phyloP scores from a whole-genome alignment of 2,329 filamentous ascomycete species.

The Xylariaceae sp. region DNA sequence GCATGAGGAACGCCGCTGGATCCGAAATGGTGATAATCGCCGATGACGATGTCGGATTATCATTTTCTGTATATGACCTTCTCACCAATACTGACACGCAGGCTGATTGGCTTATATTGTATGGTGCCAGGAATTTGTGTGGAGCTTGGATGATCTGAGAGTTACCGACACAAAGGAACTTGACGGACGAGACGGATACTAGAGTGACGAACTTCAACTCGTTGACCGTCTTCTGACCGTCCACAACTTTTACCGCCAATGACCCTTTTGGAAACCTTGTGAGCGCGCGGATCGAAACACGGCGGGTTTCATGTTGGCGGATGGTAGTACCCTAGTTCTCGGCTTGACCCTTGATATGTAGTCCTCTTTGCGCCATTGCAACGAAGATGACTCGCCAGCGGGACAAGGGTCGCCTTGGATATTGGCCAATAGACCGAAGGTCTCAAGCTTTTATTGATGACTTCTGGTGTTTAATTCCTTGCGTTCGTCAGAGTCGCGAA shows the following conservation, averaged over 20 bases:
- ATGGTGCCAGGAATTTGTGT: no score
- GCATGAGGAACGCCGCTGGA: background rate
- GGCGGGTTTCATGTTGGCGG: conserved; percentile 33
- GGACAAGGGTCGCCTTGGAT: conserved; percentile 14
- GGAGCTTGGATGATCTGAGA: no score
- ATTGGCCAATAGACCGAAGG: conserved; percentile 22
- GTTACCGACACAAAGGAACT: conserved; percentile 11
- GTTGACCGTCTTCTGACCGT: background rate
- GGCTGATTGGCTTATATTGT: no score
- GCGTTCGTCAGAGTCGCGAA: no score
- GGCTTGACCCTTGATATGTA: conserved; percentile 17
- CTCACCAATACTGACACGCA: no score
- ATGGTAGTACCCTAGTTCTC: conserved; percentile 23
- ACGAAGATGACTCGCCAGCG: conserved; percentile 25
- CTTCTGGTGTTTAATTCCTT: no score
- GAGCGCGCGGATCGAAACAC: conserved; percentile 29
- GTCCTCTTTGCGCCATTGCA: conserved; percentile 18
- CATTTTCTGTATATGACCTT: no score
- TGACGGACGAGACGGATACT: conserved; percentile 8
- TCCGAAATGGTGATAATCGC: conserved; percentile 2
- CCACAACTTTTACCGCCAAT: no score
- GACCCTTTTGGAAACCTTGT: conserved; percentile 4
- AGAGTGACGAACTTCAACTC: conserved; percentile 5
- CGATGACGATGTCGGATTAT: background rate
- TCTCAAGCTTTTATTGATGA: conserved; percentile 9